Conservation (phyloP, 352 stramenopile genomes). For the Globisporangium lucens region DNA sequence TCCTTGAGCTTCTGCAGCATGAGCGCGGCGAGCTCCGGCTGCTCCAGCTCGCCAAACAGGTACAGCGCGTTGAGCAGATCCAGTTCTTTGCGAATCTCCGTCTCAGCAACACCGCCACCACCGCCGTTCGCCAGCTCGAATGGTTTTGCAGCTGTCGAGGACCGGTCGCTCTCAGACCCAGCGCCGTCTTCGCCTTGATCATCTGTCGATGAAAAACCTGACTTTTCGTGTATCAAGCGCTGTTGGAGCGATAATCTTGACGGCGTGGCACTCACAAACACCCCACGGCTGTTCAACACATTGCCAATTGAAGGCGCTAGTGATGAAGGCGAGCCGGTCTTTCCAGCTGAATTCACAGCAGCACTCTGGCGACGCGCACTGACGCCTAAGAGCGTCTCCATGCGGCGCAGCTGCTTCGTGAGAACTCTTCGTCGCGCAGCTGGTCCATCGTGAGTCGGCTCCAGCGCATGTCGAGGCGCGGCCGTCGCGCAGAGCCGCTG, state of each 20-base stretch:
- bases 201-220: constrained; percentile 12
- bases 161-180: constrained; percentile 17
- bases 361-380: constrained; percentile 14
- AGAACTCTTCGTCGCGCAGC: constrained; percentile 69
- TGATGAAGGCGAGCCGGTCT: neutral
- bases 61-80: constrained; percentile 49
- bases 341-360: neutral
- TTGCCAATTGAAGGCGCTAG: neutral
- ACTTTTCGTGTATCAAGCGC: constrained; percentile 17
- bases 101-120: neutral
- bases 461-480: constrained; percentile 58
- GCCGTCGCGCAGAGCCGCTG: constrained; percentile 9
- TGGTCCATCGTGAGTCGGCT: constrained; percentile 58
- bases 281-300: neutral
- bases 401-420: constrained; percentile 54
- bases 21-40: constrained; percentile 34
- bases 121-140: neutral
- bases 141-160: neutral
- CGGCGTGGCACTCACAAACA: constrained; percentile 19
- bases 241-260: constrained; percentile 14
- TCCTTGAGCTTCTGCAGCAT: constrained; percentile 52
- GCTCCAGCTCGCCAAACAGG: constrained; percentile 46
- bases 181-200: constrained; percentile 22
- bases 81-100: constrained; percentile 22
- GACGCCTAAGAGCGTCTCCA: constrained; percentile 44